Base-by-base conservation (phyloP, 2,329 filamentous ascomycete species). In the Aspergillus pseudonomiae region DNA sequence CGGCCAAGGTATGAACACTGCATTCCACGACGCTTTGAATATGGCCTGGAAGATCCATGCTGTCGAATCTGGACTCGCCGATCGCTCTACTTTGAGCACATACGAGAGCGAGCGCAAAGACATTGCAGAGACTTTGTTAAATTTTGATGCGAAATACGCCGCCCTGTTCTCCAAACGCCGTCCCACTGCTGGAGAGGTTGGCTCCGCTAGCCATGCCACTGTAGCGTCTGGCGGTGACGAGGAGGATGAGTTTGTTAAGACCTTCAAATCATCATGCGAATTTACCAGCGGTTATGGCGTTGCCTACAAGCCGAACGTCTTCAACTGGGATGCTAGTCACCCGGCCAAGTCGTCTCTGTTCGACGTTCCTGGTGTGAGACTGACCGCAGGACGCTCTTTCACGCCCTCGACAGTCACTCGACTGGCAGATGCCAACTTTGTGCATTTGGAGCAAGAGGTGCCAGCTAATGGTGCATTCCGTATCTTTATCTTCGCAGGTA, bases 1-100 rank as follows among this genome's bases (percentile, higher is more conserved):
- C 16, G 87, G 87, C 19, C 87, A 89, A 71, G 87, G 87, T 62
- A 89, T 86, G 84, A 86, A 86, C 79, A 86, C 85, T 67, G 82
- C 86, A 26, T 85, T 86, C 78, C 77, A 84, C 55, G 82, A 84
- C 71, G 93, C 93, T 0, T 87, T 93, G 64, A 98, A 97, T 77
- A 83, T 98, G 46, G 94, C 94, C 9, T 98, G 94, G 94, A 98
- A 98, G 82, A 91, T 97, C 58, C 94, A 97, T 75, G 89, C 91
- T 41, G 94, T 97, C 11, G 93, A 97, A 75, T 84, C 85, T 30
- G 93, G 93, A 14, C 92, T 96, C 69, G 92, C 93, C 1, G 81
- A 88, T 34, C 89, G 91, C 65, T 86, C 87, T 3, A 84, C 95
- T 21, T 85, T 98, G 57, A 86, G 89, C 65, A 95, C 94, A 0